Conservation (phyloP, 164 flowering plant genomes). For the Liquidambar formosana region DNA sequence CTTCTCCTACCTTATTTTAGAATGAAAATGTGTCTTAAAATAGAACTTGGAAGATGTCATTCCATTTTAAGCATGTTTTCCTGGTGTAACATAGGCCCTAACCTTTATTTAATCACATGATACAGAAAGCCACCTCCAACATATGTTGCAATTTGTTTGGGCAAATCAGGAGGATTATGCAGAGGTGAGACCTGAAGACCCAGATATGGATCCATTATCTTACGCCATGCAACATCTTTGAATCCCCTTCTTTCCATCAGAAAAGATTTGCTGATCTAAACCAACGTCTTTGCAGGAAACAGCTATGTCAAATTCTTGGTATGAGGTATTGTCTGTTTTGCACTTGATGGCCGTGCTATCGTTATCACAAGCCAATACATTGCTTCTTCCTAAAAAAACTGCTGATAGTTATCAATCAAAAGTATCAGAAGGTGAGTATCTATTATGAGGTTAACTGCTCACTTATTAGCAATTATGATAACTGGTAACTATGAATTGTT, state of each 20-base stretch:
- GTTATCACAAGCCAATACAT: conserved; percentile 77
- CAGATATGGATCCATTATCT: background rate
- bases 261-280: conserved; percentile 8
- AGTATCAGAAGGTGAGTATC: conserved; percentile 77
- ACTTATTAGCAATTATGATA: too few relatives aligned
- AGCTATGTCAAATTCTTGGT: conserved; percentile 84
- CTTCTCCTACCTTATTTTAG: too few relatives aligned
- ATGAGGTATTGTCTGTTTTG: conserved; percentile 86
- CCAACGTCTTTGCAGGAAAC: conserved; percentile 67
- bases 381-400: conserved; percentile 86
- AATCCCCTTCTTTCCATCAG: background rate
- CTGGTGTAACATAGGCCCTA: background rate
- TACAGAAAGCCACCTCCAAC: conserved; percentile 77
- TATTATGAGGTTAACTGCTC: background rate
- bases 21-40: too few relatives aligned
- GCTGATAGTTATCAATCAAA: conserved; percentile 85
- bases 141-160: conserved; percentile 84
- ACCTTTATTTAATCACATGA: conserved; percentile 7
- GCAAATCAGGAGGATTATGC: conserved; percentile 88
- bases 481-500: too few relatives aligned
- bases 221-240: background rate
- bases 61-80: background rate
- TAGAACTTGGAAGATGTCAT: background rate
- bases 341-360: conserved; percentile 91
- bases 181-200: conserved; percentile 52